Evolutionary conservation across 2,329 filamentous ascomycete species (phyloP).

Genomic region (Colletotrichum truncatum): DNA sequence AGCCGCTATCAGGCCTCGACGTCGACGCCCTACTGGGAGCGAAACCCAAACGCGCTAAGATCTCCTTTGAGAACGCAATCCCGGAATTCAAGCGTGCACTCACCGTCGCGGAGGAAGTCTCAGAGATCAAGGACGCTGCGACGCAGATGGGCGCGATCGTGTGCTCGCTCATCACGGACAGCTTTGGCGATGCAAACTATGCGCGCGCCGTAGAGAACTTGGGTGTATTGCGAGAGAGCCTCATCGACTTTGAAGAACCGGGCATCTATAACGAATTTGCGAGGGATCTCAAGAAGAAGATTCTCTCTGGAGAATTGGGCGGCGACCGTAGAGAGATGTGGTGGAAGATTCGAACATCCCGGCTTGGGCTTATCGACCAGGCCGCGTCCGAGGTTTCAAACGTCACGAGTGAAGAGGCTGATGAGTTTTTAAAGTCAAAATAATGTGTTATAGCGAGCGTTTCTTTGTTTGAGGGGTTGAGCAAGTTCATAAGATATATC

Average conservation of each 20-base stretch:
- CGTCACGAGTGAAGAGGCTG: constrained; percentile 77
- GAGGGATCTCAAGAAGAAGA: constrained; percentile 73
- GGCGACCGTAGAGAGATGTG: constrained; percentile 86
- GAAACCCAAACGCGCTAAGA: constrained; percentile 47
- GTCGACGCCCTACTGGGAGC: constrained; percentile 81
- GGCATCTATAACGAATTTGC: constrained; percentile 80
- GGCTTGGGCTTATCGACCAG: constrained; percentile 77
- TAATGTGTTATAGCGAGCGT: constrained; percentile 5
- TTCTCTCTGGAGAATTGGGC: constrained; percentile 75
- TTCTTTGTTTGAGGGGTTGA: neutral
- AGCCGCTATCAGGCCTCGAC: constrained; percentile 90
- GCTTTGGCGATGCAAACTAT: constrained; percentile 80
- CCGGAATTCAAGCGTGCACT: constrained; percentile 91
- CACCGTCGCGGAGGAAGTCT: constrained; percentile 64
- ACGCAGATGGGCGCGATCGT: constrained; percentile 81
- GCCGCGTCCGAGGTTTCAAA: constrained; percentile 70
- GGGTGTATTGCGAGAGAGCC: constrained; percentile 79
- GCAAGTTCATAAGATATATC: neutral
- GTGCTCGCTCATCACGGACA: constrained; percentile 72
- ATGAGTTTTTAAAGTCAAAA: constrained; percentile 44
- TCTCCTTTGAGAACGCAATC: constrained; percentile 77
- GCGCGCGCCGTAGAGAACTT: constrained; percentile 79
- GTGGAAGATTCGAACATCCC: constrained; percentile 74
- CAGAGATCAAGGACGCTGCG: constrained; percentile 71
- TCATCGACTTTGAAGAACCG: constrained; percentile 80